A percentile compares a stretch with the other conserved stretches of the same genome.
phyloP scores from a whole-genome alignment of 176 grass and related monocot genomes.

The Phoenix roebelenii region DNA sequence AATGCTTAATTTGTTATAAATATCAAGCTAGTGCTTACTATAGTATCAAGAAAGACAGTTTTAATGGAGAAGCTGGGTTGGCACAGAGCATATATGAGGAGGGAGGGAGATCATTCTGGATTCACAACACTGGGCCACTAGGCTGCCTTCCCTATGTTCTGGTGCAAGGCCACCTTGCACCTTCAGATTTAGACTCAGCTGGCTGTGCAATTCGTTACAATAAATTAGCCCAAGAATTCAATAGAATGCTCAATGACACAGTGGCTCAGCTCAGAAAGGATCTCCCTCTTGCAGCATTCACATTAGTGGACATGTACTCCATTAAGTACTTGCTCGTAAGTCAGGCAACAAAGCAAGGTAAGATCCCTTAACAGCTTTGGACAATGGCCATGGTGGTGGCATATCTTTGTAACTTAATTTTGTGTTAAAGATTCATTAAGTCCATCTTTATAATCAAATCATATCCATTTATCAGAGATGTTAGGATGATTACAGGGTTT shows the following conservation, averaged over 20 bases:
- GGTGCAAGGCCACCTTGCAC: background rate
- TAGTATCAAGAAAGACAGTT: no score
- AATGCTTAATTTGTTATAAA: no score
- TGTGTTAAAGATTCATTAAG: background rate
- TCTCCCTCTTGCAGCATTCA: background rate
- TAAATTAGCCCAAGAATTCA: constrained; percentile 1
- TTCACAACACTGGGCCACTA: constrained; percentile 12
- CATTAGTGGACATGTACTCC: background rate
- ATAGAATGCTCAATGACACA: constrained; percentile 4
- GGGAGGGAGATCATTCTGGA: constrained; percentile 17
- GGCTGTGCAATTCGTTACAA: background rate
- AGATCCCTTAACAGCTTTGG: no score
- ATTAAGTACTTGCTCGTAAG: constrained; percentile 12
- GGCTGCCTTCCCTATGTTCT: constrained; percentile 16
- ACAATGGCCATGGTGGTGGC: no score
- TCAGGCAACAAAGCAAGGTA: background rate
- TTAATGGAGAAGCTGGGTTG: background rate
- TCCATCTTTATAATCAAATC: no score
- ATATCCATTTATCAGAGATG: background rate
- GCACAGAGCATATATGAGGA: background rate
- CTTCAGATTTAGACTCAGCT: background rate
- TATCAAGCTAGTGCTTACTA: no score
- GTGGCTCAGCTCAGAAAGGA: background rate
- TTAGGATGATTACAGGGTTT: constrained; percentile 1
- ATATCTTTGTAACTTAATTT: background rate